Evolutionary conservation across 1,284 basidiomycete genomes (phyloP).

Genomic region (Salmacisia buchloeana): DNA sequence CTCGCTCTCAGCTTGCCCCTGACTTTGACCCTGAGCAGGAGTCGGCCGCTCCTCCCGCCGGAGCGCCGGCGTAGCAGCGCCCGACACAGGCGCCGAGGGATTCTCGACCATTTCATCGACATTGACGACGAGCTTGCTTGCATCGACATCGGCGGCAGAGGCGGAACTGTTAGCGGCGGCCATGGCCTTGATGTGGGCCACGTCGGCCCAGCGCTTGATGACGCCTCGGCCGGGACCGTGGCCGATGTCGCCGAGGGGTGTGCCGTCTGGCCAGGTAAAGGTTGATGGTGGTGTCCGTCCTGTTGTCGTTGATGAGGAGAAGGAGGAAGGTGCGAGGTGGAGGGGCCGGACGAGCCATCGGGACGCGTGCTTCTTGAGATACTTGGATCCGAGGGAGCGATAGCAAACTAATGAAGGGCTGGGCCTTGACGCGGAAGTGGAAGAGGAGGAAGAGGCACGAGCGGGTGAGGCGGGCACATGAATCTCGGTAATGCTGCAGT

Average conservation of each 20-base stretch:
- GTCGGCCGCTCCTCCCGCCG: neutral
- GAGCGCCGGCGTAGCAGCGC: neutral
- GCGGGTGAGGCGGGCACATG: slow-evolving; percentile 19
- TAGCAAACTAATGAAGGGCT: neutral
- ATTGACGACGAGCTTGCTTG: slow-evolving; percentile 1
- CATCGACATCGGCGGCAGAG: neutral
- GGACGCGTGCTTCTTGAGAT: neutral
- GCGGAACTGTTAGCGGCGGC: neutral
- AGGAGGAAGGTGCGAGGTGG: slow-evolving; percentile 6
- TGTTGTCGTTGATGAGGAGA: too few species aligned
- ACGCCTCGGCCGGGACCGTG: slow-evolving; percentile 8
- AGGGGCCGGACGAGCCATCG: slow-evolving; percentile 9
- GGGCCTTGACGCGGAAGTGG: neutral
- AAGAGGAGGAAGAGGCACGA: neutral
- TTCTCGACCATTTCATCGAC: slow-evolving; percentile 14
- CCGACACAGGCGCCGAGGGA: slow-evolving; percentile 1
- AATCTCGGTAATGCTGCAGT: slow-evolving; percentile 45
- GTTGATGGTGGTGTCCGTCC: neutral
- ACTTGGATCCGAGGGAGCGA: neutral
- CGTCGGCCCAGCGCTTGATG: slow-evolving; percentile 8
- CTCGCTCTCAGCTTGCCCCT: neutral
- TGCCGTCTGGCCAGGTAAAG: slow-evolving; percentile 3
- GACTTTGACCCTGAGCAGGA: neutral
- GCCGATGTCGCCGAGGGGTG: slow-evolving; percentile 10
- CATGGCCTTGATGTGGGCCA: slow-evolving; percentile 8